Evolutionary conservation across 768 basidiomycete genomes (phyloP).

Genomic region (Chalciporus chontae): DNA sequence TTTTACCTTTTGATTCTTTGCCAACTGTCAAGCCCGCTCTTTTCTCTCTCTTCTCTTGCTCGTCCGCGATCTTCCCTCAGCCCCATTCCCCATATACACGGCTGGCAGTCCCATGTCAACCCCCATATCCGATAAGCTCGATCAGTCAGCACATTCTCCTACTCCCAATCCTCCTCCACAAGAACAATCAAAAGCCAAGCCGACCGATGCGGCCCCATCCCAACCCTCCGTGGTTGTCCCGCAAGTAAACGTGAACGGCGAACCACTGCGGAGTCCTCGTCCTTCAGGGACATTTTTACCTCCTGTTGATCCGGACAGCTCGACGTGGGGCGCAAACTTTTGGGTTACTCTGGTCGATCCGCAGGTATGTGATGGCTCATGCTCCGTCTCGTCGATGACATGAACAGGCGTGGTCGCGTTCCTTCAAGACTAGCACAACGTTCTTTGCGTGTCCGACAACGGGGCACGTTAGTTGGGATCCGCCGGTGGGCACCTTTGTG

Average conservation of each 20-base stretch:
- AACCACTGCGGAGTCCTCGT: slow-evolving; percentile 30
- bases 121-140: slow-evolving; percentile 25
- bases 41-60: neutral
- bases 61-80: slow-evolving; percentile 8
- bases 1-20: slow-evolving; percentile 12
- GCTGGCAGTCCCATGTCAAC: slow-evolving; percentile 19
- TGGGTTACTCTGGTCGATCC: slow-evolving; percentile 95
- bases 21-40: neutral
- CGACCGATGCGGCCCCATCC: slow-evolving; percentile 6
- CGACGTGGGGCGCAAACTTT: slow-evolving; percentile 85
- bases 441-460: slow-evolving; percentile 95
- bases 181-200: slow-evolving; percentile 7
- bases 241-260: slow-evolving; percentile 35
- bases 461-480: slow-evolving; percentile 91
- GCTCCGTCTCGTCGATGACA: slow-evolving; percentile 8
- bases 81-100: slow-evolving; percentile 7
- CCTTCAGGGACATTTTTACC: slow-evolving; percentile 24
- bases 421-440: slow-evolving; percentile 49
- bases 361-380: slow-evolving; percentile 50
- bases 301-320: slow-evolving; percentile 33
- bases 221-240: slow-evolving; percentile 24
- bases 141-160: slow-evolving; percentile 17
- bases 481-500: slow-evolving; percentile 88
- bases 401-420: slow-evolving; percentile 4
- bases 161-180: slow-evolving; percentile 5